A percentile compares a stretch with the other conserved stretches of the same genome.
phyloP scores from a whole-genome alignment of 306 rosid genomes.

The Oemleria cerasiformis region DNA sequence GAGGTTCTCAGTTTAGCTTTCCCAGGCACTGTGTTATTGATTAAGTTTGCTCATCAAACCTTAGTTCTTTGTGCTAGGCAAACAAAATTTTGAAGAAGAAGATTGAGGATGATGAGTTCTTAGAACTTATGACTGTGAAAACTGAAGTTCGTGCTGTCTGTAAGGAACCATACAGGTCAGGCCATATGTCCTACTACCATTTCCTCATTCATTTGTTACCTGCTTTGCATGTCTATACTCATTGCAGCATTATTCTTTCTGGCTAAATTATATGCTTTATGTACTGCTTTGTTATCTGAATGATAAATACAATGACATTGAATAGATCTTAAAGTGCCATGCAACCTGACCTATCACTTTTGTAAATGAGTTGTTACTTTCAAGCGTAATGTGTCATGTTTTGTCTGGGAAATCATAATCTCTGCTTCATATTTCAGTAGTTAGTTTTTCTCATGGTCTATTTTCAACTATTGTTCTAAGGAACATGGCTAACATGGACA shows the following conservation, averaged over 20 bases:
- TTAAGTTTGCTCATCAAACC: conserved; percentile 31
- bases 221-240: conserved; percentile 16
- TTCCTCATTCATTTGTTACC: conserved; percentile 14
- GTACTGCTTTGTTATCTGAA: conserved; percentile 6
- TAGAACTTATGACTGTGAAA: conserved; percentile 78
- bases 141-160: conserved; percentile 77
- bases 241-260: conserved; percentile 11
- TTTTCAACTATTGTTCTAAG: conserved; percentile 11
- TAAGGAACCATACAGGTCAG: conserved; percentile 96
- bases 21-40: conserved; percentile 14
- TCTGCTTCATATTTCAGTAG: conserved; percentile 14
- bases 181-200: conserved; percentile 19
- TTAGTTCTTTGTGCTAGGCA: conserved; percentile 56
- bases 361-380: conserved; percentile 2
- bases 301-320: neutral
- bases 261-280: conserved; percentile 1
- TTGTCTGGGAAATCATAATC: neutral
- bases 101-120: conserved; percentile 91
- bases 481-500: conserved; percentile 18
- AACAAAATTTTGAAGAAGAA: conserved; percentile 72
- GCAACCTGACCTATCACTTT: neutral
- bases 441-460: conserved; percentile 17
- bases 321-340: neutral
- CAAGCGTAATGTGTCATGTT: neutral
- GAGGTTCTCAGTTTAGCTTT: conserved; percentile 14